Evolutionary conservation across 1,284 basidiomycete genomes (phyloP).

Genomic region (Laetiporus sulphureus): DNA sequence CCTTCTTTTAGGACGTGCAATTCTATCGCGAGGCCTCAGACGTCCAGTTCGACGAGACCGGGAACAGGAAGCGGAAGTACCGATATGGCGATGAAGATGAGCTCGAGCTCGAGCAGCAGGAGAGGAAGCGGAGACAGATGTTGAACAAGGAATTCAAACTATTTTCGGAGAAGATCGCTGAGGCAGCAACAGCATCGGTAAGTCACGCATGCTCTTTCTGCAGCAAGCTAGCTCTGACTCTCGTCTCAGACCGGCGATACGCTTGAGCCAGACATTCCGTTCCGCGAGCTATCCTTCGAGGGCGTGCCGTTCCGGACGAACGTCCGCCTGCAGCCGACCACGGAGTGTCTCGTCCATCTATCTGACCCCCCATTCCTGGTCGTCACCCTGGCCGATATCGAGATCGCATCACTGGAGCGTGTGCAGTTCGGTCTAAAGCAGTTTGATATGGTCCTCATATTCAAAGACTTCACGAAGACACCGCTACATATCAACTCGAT

Average conservation of each 20-base stretch:
- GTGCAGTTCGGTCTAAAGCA: slow-evolving; percentile 96
- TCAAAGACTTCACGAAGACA: slow-evolving; percentile 91
- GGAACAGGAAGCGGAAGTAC: slow-evolving; percentile 97
- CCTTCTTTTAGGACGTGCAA: slow-evolving; percentile 75
- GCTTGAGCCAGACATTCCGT: slow-evolving; percentile 93
- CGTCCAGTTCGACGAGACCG: slow-evolving; percentile 97
- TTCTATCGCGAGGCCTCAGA: slow-evolving; percentile 98
- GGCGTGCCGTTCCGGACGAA: slow-evolving; percentile 97
- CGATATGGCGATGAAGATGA: slow-evolving; percentile 99
- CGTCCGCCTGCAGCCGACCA: slow-evolving; percentile 92
- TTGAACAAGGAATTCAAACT: slow-evolving; percentile 94
- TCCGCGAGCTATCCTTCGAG: slow-evolving; percentile 95
- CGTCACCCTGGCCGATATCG: slow-evolving; percentile 91
- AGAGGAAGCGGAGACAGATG: slow-evolving; percentile 82
- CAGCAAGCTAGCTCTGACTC: slow-evolving; percentile 1
- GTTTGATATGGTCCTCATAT: slow-evolving; percentile 95
- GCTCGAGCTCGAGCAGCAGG: slow-evolving; percentile 98
- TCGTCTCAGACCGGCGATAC: slow-evolving; percentile 64
- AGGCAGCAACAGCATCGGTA: slow-evolving; percentile 73
- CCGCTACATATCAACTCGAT: slow-evolving; percentile 96
- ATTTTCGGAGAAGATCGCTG: slow-evolving; percentile 91
- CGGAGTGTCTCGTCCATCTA: slow-evolving; percentile 94
- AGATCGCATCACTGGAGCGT: slow-evolving; percentile 95
- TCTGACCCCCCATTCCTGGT: slow-evolving; percentile 96
- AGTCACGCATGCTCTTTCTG: slow-evolving; percentile 18